Evolutionary conservation across 192 early-diverging fungal species (phyloP).

Genomic region (Fimicolochytrium jonesii): DNA sequence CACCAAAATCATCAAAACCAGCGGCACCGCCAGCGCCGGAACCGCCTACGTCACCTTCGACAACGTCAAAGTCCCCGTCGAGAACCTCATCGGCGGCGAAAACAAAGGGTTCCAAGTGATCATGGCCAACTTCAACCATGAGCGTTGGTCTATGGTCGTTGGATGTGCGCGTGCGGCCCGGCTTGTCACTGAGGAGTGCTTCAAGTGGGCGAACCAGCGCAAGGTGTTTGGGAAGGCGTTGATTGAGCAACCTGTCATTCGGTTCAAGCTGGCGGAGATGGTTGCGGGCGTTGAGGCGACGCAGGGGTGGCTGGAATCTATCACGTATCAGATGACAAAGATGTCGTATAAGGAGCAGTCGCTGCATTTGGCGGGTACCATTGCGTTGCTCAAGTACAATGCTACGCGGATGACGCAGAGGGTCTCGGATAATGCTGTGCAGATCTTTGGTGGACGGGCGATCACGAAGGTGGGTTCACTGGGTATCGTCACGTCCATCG

Average conservation of each 20-base stretch:
- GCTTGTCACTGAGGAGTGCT: slow-evolving; percentile 52
- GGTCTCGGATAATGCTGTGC: slow-evolving; percentile 62
- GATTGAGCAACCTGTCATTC: slow-evolving; percentile 68
- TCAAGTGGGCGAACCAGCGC: slow-evolving; percentile 66
- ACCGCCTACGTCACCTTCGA: slow-evolving; percentile 61
- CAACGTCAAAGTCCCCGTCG: slow-evolving; percentile 70
- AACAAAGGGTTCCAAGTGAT: slow-evolving; percentile 64
- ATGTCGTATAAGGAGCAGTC: slow-evolving; percentile 63
- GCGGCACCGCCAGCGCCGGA: slow-evolving; percentile 58
- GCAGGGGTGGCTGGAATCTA: slow-evolving; percentile 57
- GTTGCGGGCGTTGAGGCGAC: slow-evolving; percentile 43
- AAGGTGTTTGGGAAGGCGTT: slow-evolving; percentile 68
- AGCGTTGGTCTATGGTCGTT: slow-evolving; percentile 56
- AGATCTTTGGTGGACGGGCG: slow-evolving; percentile 72
- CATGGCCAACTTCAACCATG: slow-evolving; percentile 72
- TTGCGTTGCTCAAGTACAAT: slow-evolving; percentile 59
- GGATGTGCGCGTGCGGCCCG: slow-evolving; percentile 41
- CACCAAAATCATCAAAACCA: slow-evolving; percentile 64
- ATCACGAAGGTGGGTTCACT: too few relatives aligned
- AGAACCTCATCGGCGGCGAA: slow-evolving; percentile 67
- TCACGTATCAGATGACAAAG: slow-evolving; percentile 67
- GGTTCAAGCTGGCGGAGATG: slow-evolving; percentile 66
- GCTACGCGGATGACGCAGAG: slow-evolving; percentile 53
- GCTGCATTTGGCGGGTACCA: slow-evolving; percentile 58
- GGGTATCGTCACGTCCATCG: too few relatives aligned